phyloP scores from a whole-genome alignment of 352 stramenopile species.

The Phytophthora capsici region DNA sequence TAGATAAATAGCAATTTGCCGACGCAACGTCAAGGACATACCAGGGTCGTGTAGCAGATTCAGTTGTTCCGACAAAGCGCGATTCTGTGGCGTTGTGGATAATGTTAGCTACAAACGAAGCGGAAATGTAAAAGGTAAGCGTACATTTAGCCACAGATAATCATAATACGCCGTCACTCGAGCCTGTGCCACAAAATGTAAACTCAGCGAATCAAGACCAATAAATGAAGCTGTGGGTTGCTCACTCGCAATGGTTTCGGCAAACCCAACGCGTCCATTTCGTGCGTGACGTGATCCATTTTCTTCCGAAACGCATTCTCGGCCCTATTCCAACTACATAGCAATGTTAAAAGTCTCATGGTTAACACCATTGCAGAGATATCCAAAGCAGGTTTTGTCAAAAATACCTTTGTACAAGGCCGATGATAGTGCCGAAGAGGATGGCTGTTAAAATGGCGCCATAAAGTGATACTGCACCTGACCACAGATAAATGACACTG shows the following conservation, averaged over 20 bases:
- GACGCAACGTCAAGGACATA: conserved; percentile 63
- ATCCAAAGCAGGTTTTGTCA: background rate
- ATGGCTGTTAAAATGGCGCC: conserved; percentile 52
- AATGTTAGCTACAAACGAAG: conserved; percentile 3
- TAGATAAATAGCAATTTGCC: conserved; percentile 73
- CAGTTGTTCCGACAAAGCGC: conserved; percentile 63
- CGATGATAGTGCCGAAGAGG: conserved; percentile 66
- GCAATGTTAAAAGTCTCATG: background rate
- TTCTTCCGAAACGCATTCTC: conserved; percentile 76
- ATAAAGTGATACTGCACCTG: conserved; percentile 48
- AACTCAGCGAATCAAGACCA: background rate
- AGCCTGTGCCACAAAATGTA: conserved; percentile 22
- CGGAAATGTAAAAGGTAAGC: background rate
- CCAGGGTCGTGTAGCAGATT: conserved; percentile 63
- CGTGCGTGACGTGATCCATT: conserved; percentile 71
- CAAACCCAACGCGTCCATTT: conserved; percentile 69
- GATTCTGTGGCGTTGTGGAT: conserved; percentile 33
- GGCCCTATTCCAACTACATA: conserved; percentile 57
- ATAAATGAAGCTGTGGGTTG: background rate
- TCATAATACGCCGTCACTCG: conserved; percentile 73
- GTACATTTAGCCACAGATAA: conserved; percentile 74
- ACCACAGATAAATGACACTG: conserved; percentile 50
- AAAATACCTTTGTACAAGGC: conserved; percentile 58
- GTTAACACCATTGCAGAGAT: background rate
- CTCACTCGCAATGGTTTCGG: conserved; percentile 57